Evolutionary conservation across 1,284 basidiomycete genomes (phyloP).

Genomic region (Boletus semigastroideus): DNA sequence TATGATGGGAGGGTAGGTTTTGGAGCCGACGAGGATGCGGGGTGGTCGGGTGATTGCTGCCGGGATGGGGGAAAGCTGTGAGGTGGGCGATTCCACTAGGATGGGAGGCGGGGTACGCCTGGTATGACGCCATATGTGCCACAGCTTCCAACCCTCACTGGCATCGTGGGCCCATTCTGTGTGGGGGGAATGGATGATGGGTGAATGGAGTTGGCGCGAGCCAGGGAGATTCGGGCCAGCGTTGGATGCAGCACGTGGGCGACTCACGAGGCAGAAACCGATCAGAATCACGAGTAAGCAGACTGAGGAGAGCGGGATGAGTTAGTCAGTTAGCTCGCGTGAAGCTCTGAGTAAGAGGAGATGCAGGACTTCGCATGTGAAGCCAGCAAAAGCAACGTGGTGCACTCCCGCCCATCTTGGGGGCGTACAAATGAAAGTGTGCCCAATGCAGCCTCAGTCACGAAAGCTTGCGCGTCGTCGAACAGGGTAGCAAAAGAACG

Average conservation of each 20-base stretch:
- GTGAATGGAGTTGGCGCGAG: constrained; percentile 1
- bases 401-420: background rate
- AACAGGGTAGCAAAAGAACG: constrained; percentile 1
- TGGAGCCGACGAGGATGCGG: background rate
- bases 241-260: constrained; percentile 11
- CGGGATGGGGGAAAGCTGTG: constrained; percentile 2
- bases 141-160: constrained; percentile 19
- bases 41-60: background rate
- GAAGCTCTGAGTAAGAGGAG: background rate
- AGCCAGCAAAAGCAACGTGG: background rate
- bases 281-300: constrained; percentile 27
- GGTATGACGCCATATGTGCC: constrained; percentile 16
- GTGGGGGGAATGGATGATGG: constrained; percentile 3
- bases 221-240: background rate
- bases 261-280: constrained; percentile 33
- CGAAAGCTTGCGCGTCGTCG: constrained; percentile 1
- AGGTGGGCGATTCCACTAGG: constrained; percentile 1
- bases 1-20: background rate
- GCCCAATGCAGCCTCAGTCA: background rate
- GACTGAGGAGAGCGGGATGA: constrained; percentile 13
- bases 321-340: constrained; percentile 15
- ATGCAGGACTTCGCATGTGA: background rate
- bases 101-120: background rate
- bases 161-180: constrained; percentile 5
- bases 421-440: background rate